phyloP scores from a whole-genome alignment of 2,329 filamentous ascomycete species.

The Aspergillus aculeatus region DNA sequence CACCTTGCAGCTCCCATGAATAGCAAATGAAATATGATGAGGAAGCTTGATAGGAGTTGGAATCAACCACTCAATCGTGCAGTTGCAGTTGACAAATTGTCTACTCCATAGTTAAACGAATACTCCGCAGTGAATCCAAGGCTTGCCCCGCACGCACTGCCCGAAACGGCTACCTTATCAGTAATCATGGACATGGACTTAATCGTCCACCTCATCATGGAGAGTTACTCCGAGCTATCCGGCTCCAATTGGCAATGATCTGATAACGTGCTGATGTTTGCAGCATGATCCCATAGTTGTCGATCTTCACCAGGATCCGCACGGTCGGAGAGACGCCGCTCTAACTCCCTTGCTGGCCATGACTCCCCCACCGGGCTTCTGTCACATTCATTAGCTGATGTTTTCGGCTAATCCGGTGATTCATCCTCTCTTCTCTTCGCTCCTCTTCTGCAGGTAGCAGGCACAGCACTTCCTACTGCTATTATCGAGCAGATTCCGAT shows the following conservation, averaged over 20 bases:
- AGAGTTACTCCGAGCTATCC: not conserved
- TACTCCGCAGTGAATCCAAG: not conserved
- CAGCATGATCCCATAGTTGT: not conserved
- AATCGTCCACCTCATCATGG: not conserved
- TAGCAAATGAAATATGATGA: too few species aligned
- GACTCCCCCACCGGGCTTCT: not conserved
- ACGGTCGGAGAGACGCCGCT: not conserved
- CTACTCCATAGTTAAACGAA: too few species aligned
- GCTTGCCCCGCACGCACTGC: not conserved
- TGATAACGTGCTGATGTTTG: not conserved
- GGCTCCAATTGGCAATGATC: not conserved
- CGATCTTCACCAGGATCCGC: conserved; percentile 2
- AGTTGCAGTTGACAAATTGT: too few species aligned
- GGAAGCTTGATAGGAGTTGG: too few species aligned
- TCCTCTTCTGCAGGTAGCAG: not conserved
- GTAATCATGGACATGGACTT: not conserved
- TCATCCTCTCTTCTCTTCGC: not conserved
- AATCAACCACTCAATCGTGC: too few species aligned
- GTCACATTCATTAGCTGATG: conserved; percentile 7
- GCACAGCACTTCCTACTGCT: too few species aligned
- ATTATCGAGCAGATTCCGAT: not conserved
- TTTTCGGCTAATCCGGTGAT: not conserved
- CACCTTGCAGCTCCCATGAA: too few species aligned
- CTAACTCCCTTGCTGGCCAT: not conserved
- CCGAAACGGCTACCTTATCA: not conserved